Percentiles rank a stretch among this genome's conserved stretches.
These are phyloP conservation scores for Penicillium corylophilum DNA, from an alignment of 2,329 filamentous ascomycete genomes.

Conservation along the genomic window DNA sequence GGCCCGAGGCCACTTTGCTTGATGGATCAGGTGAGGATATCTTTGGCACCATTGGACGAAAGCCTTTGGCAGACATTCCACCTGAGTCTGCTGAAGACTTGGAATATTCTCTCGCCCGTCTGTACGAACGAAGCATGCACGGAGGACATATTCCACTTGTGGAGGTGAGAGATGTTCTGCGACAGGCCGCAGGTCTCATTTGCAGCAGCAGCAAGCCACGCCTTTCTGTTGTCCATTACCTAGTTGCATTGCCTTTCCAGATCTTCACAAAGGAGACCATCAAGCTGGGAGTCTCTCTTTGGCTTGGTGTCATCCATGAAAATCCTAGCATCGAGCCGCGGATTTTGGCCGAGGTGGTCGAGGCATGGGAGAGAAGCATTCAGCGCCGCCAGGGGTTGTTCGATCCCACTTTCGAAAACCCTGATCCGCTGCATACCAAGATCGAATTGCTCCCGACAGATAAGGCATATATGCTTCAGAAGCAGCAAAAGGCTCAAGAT, in stretches of 20 bases:
- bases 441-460: constrained; percentile 94
- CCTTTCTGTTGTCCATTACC: constrained; percentile 75
- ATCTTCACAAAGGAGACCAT: constrained; percentile 95
- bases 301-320: constrained; percentile 96
- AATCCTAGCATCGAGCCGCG: constrained; percentile 85
- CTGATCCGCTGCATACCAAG: constrained; percentile 85
- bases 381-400: constrained; percentile 79
- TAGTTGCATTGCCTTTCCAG: constrained; percentile 89
- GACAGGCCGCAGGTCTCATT: constrained; percentile 80
- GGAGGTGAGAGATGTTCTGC: constrained; percentile 77
- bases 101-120: constrained; percentile 63
- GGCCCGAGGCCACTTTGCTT: constrained; percentile 65
- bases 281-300: constrained; percentile 90
- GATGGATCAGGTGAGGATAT: constrained; percentile 9
- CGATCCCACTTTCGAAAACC: constrained; percentile 66
- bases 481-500: constrained; percentile 77
- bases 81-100: constrained; percentile 44
- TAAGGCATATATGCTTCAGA: constrained; percentile 68
- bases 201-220: constrained; percentile 75
- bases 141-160: constrained; percentile 68
- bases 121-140: constrained; percentile 69
- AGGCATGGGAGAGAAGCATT: constrained; percentile 87
- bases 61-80: constrained; percentile 8
- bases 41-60: constrained; percentile 8
- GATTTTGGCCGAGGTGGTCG: constrained; percentile 79